A percentile compares a stretch with the other conserved stretches of the same genome.
These are phyloP conservation scores for Epithele typhae DNA, from an alignment of 768 basidiomycete species.

Conservation along the genomic window DNA sequence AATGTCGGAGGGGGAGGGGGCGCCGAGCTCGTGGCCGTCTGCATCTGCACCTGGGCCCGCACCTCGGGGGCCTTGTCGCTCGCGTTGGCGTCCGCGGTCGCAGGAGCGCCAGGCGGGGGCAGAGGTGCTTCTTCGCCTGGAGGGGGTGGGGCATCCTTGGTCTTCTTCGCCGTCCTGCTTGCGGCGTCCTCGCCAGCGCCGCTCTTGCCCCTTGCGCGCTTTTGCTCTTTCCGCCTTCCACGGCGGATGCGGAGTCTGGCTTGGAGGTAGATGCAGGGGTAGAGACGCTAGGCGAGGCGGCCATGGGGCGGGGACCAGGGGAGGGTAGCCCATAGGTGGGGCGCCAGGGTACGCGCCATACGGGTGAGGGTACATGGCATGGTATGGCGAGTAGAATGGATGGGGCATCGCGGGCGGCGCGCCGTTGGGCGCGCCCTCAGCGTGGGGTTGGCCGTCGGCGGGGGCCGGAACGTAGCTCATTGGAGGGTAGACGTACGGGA, in stretches of 20 bases:
- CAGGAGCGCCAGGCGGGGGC: no score
- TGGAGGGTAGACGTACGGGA: slow-evolving; percentile 42
- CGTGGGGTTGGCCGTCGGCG: slow-evolving; percentile 31
- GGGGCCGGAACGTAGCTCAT: slow-evolving; percentile 35
- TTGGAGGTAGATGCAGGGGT: slow-evolving; percentile 1
- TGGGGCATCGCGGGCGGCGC: slow-evolving; percentile 25
- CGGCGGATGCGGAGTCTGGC: slow-evolving; percentile 2
- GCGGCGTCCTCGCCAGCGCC: slow-evolving; percentile 28
- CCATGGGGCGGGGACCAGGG: slow-evolving; percentile 14
- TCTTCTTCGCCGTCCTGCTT: slow-evolving; percentile 27
- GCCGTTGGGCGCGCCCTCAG: slow-evolving; percentile 30
- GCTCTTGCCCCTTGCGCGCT: slow-evolving; percentile 20
- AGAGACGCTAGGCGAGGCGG: slow-evolving; percentile 21
- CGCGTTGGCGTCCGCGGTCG: no score
- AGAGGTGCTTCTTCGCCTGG: no score
- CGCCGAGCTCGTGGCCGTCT: slow-evolving; percentile 1
- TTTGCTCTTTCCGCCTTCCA: slow-evolving; percentile 27
- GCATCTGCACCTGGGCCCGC: slow-evolving; percentile 3
- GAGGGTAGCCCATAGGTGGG: slow-evolving; percentile 18
- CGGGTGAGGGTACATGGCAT: slow-evolving; percentile 33
- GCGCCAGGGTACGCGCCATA: slow-evolving; percentile 16
- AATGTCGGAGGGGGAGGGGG: neutral
- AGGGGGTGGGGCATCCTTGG: no score
- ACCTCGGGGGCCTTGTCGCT: no score
- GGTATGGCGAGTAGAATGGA: slow-evolving; percentile 34